Percentiles rank a stretch among this genome's conserved stretches.
phyloP scores from a whole-genome alignment of 129 eudicot species.

The Saussurea involucrata region DNA sequence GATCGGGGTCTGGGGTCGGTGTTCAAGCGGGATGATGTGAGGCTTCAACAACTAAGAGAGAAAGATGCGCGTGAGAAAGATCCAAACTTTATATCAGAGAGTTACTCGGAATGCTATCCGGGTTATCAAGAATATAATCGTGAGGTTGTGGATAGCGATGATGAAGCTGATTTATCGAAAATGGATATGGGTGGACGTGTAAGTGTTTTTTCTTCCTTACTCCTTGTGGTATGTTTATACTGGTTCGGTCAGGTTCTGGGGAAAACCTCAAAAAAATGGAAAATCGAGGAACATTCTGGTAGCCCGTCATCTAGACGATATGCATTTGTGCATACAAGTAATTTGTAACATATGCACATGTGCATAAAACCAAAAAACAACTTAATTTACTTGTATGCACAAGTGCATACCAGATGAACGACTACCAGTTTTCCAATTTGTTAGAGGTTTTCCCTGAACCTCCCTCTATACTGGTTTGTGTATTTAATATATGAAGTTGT shows the following conservation, averaged over 20 bases:
- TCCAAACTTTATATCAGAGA: slow-evolving; percentile 94
- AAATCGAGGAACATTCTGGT: no score
- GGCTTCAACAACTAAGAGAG: slow-evolving; percentile 92
- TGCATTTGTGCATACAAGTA: no score
- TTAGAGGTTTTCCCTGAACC: no score
- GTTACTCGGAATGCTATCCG: slow-evolving; percentile 98
- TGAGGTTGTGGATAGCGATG: slow-evolving; percentile 93
- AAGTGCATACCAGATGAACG: no score
- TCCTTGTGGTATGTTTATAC: neutral
- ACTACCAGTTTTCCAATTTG: no score
- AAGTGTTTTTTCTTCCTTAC: slow-evolving; percentile 30
- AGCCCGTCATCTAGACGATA: no score
- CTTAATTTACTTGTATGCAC: no score
- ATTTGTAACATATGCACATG: no score
- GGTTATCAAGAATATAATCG: slow-evolving; percentile 97
- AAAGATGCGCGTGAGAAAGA: slow-evolving; percentile 97
- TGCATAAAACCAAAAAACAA: no score
- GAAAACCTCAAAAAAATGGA: no score
- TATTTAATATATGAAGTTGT: neutral
- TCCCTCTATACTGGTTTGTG: no score
- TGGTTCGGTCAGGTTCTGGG: no score
- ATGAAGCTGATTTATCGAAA: slow-evolving; percentile 90
- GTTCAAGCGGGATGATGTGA: slow-evolving; percentile 86
- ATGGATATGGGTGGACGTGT: slow-evolving; percentile 99
- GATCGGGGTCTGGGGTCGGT: slow-evolving; percentile 99